Evolutionary conservation across 768 basidiomycete species (phyloP).

Genomic region (Trametopsis cervina): DNA sequence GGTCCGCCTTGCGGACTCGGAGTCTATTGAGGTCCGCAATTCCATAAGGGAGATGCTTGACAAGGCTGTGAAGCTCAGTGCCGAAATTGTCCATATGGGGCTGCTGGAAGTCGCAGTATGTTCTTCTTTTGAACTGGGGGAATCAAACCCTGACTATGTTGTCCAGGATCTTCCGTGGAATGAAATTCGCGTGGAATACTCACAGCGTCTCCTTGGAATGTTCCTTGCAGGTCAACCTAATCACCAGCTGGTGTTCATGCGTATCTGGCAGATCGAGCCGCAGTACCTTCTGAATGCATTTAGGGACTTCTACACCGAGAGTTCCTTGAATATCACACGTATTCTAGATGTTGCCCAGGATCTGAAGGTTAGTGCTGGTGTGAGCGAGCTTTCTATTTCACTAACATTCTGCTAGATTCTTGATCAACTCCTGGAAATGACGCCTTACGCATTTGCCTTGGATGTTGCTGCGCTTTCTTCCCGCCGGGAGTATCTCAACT

Average conservation of each 20-base stretch:
- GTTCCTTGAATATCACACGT: conserved; percentile 86
- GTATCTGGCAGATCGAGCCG: conserved; percentile 89
- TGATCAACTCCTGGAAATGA: conserved; percentile 85
- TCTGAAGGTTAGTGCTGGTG: conserved; percentile 57
- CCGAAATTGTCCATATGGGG: conserved; percentile 92
- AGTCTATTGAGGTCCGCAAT: conserved; percentile 60
- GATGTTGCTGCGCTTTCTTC: conserved; percentile 94
- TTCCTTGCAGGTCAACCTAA: conserved; percentile 92
- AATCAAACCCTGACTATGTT: conserved; percentile 13
- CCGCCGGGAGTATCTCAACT: conserved; percentile 86
- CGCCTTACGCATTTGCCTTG: conserved; percentile 83
- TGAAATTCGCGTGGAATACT: conserved; percentile 81
- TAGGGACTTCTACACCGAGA: conserved; percentile 88
- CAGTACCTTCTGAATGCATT: conserved; percentile 83
- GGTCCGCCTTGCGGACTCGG: conserved; percentile 70
- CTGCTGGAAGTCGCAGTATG: conserved; percentile 84
- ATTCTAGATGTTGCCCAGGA: conserved; percentile 95
- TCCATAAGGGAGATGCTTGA: conserved; percentile 90
- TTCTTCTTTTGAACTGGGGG: conserved; percentile 15
- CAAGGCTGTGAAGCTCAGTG: conserved; percentile 87
- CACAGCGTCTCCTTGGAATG: conserved; percentile 77
- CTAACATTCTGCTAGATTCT: conserved; percentile 54
- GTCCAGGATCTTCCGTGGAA: conserved; percentile 76
- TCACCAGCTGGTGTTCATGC: conserved; percentile 95
- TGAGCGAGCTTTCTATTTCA: background rate